phyloP scores from a whole-genome alignment of 305 asterid species.

The Ruellia speciosa region DNA sequence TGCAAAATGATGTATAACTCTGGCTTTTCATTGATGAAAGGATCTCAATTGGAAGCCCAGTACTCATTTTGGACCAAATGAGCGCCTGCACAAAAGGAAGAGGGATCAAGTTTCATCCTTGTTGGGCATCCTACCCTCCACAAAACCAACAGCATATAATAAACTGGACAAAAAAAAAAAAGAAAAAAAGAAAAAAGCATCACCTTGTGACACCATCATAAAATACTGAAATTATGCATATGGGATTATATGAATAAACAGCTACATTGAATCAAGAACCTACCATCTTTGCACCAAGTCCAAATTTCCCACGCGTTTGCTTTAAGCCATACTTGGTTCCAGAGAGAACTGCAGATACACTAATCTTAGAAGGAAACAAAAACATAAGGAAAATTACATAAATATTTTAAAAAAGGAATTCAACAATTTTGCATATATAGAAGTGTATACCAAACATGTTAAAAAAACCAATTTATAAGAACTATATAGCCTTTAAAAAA shows the following conservation, averaged over 20 bases:
- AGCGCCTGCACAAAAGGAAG: conserved; percentile 52
- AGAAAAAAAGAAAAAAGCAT: too few species aligned
- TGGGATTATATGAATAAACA: not conserved
- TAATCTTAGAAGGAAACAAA: conserved; percentile 22
- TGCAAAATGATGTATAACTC: conserved; percentile 62
- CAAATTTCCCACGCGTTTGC: conserved; percentile 90
- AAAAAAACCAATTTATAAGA: not conserved
- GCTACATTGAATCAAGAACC: conserved; percentile 21
- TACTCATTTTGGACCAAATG: conserved; percentile 96
- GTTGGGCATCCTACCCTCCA: conserved; percentile 6
- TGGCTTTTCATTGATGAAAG: conserved; percentile 75
- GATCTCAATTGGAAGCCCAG: conserved; percentile 91
- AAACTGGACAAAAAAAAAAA: conserved; percentile 9
- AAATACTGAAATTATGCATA: not conserved
- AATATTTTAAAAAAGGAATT: conserved; percentile 7
- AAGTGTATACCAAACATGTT: not conserved
- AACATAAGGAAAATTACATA: conserved; percentile 11
- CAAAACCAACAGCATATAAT: conserved; percentile 2
- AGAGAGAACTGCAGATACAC: conserved; percentile 63
- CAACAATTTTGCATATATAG: not conserved
- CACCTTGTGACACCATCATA: not conserved
- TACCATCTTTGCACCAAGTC: conserved; percentile 97
- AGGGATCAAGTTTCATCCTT: conserved; percentile 7
- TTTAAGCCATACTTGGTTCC: conserved; percentile 89
- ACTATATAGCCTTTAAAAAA: too few species aligned